A percentile compares a stretch with the other conserved stretches of the same genome.
These are phyloP conservation scores for Castanea mollissima DNA, from an alignment of 306 rosid genomes.

Conservation along the genomic window DNA sequence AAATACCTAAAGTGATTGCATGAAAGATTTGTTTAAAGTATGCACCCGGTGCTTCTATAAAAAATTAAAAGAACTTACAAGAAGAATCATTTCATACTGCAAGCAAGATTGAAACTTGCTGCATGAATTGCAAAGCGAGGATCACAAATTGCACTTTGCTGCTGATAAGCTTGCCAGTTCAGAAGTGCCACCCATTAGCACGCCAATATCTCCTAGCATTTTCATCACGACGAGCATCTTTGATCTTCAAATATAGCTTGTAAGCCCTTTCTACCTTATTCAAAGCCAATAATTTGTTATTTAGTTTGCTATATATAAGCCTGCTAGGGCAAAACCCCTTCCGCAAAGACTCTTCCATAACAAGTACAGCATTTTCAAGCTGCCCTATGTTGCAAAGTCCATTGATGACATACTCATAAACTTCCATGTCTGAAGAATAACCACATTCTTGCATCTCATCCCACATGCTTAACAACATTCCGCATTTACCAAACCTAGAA, in stretches of 20 bases:
- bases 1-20: background rate
- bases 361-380: slow-evolving; percentile 85
- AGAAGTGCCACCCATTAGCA: slow-evolving; percentile 87
- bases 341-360: slow-evolving; percentile 79
- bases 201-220: slow-evolving; percentile 71
- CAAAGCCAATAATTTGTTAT: slow-evolving; percentile 58
- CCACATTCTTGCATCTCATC: slow-evolving; percentile 85
- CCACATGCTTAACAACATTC: slow-evolving; percentile 72
- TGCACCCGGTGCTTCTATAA: background rate
- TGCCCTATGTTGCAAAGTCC: slow-evolving; percentile 84
- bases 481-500: slow-evolving; percentile 78
- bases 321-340: slow-evolving; percentile 79
- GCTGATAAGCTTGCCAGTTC: slow-evolving; percentile 22
- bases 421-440: slow-evolving; percentile 62
- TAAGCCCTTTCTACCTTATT: slow-evolving; percentile 64
- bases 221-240: slow-evolving; percentile 58
- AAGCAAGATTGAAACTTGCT: background rate
- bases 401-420: slow-evolving; percentile 64
- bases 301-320: slow-evolving; percentile 69
- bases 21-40: background rate
- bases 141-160: background rate
- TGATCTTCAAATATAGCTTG: slow-evolving; percentile 62
- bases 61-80: background rate
- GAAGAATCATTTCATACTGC: background rate
- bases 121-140: background rate